Conservation (phyloP, 1,284 basidiomycete genomes). For the Malassezia furfur region DNA sequence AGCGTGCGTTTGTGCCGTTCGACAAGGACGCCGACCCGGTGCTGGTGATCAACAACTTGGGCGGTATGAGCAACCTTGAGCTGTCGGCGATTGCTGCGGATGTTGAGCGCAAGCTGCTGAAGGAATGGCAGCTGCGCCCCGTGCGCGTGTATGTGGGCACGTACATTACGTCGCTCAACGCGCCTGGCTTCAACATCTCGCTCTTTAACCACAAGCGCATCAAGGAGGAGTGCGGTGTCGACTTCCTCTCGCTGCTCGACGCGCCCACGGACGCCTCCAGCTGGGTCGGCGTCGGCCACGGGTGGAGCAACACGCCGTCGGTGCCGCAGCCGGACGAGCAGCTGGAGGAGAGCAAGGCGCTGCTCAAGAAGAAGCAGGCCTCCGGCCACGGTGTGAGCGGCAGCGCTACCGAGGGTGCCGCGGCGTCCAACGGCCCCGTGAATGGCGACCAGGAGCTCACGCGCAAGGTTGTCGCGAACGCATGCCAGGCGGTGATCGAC, state of each 20-base stretch:
- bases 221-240: slow-evolving; percentile 41
- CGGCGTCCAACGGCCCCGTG: slow-evolving; percentile 29
- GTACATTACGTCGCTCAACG: slow-evolving; percentile 53
- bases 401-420: slow-evolving; percentile 24
- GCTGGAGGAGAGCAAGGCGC: slow-evolving; percentile 36
- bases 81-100: slow-evolving; percentile 54
- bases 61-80: slow-evolving; percentile 56
- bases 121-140: slow-evolving; percentile 46
- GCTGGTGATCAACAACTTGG: slow-evolving; percentile 56
- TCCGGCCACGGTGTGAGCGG: slow-evolving; percentile 39
- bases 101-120: slow-evolving; percentile 50
- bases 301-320: slow-evolving; percentile 39
- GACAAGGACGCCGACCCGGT: slow-evolving; percentile 50
- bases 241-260: slow-evolving; percentile 50
- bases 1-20: slow-evolving; percentile 49
- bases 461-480: slow-evolving; percentile 40
- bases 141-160: slow-evolving; percentile 49
- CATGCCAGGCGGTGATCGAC: slow-evolving; percentile 48
- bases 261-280: slow-evolving; percentile 50
- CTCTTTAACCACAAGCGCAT: slow-evolving; percentile 51
- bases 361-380: slow-evolving; percentile 26
- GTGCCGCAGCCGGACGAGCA: slow-evolving; percentile 11
- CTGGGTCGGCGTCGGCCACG: slow-evolving; percentile 49
- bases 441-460: slow-evolving; percentile 36
- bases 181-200: slow-evolving; percentile 51